These are phyloP conservation scores for Oxyria digyna DNA, from an alignment of 148 eudicot species.

Conservation along the genomic window DNA sequence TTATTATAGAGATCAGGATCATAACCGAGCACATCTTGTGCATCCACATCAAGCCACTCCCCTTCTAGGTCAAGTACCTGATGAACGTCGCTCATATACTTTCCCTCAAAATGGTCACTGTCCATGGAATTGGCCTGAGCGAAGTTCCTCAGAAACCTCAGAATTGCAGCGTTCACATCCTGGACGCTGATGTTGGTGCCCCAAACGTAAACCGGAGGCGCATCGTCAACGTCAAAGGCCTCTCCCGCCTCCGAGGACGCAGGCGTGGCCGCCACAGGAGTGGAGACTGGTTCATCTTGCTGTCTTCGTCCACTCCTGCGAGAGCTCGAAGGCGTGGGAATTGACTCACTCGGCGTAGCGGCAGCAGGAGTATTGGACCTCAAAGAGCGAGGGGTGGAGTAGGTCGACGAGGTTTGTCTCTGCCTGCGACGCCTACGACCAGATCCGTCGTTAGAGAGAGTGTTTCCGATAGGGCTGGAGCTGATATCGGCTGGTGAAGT, in stretches of 20 bases:
- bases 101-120: constrained; percentile 56
- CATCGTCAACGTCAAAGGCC: constrained; percentile 45
- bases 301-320: constrained; percentile 12
- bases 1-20: constrained; percentile 80
- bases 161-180: constrained; percentile 71
- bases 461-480: constrained; percentile 79
- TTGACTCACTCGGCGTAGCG: constrained; percentile 13
- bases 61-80: constrained; percentile 79
- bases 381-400: constrained; percentile 22
- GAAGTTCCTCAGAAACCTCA: constrained; percentile 70
- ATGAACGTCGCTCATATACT: constrained; percentile 60
- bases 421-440: constrained; percentile 30
- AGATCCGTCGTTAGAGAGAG: constrained; percentile 31
- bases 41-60: constrained; percentile 82
- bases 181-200: constrained; percentile 93
- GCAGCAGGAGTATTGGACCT: constrained; percentile 14
- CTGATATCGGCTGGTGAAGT: constrained; percentile 61
- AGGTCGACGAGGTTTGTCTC: constrained; percentile 25
- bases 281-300: constrained; percentile 11
- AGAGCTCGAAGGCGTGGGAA: constrained; percentile 26
- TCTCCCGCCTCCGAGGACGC: constrained; percentile 76
- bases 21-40: constrained; percentile 77
- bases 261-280: constrained; percentile 30
- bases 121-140: constrained; percentile 27
- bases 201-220: constrained; percentile 89